Base-by-base conservation (phyloP, 805 yeast genomes). In the Cyberlindnera lachancei region DNA sequence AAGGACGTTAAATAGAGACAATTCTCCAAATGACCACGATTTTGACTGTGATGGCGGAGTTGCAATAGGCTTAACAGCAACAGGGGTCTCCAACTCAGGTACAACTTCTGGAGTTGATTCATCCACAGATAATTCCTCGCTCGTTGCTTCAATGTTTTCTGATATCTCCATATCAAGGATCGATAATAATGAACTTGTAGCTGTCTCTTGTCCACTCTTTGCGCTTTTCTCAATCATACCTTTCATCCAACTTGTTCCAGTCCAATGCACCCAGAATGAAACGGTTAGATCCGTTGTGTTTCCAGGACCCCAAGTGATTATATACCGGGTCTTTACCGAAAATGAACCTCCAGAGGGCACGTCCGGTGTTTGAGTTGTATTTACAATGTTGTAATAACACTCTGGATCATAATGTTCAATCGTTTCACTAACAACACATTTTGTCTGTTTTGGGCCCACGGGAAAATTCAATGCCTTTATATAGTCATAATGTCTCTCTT, bases 261-360 rank as follows among this genome's bases (percentile, higher is more conserved):
- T 73, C 98, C 98, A 92, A 28, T 82, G 79, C 25, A 90, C 70
- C 62, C 74, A 73, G 53, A 71, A 83, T n/a, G 87, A 70, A n/a
- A 82, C 57, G 27, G 60, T 61, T 24, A 92, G 45, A 29, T 64
- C 60, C 5, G 95, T 79, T 16, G 61, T 53, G 47, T 79, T 83
- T 18, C 65, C 56, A 7, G 62, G 64, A 1, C 67, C 86, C 97
- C 98, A 92, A 3, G 79, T 66, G 34, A 86, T 58, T 27, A 77
- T 62, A 46, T 76, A 82, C 38, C 82, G 66, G 0, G 95, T 84
- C 40, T 75, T 68, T 2, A 87, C 87, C 20, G 70, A 65, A 54
- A 92, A 92, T 1, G 83, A 70, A 26, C 69, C 69, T 5, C 99
- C 99, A 47, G 88, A 81, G 1, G 99, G 98, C 12, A 92, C 97